Evolutionary conservation across 768 basidiomycete species (phyloP).

Genomic region (Boletellus ananas): DNA sequence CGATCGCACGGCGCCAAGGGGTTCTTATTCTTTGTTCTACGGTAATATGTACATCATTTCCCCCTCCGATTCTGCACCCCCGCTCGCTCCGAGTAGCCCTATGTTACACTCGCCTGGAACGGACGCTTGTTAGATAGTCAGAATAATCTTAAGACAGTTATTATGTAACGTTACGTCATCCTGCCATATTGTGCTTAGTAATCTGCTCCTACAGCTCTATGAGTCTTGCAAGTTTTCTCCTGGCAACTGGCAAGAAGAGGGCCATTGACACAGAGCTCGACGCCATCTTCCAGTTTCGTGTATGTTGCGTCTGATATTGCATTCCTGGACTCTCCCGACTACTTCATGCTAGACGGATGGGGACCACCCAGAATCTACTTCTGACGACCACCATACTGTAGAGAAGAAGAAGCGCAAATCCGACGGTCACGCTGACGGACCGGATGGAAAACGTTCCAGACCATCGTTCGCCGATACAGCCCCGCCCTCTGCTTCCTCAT

Average conservation of each 20-base stretch:
- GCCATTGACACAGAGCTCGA: conserved; percentile 60
- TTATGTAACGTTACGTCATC: no score
- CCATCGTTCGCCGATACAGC: conserved; percentile 2
- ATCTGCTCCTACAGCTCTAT: conserved; percentile 27
- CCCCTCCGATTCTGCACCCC: no score
- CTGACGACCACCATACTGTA: conserved; percentile 1
- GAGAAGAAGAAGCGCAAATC: conserved; percentile 15
- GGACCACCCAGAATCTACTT: conserved; percentile 1
- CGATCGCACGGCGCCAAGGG: no score
- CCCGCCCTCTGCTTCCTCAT: conserved; percentile 20
- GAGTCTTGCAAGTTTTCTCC: conserved; percentile 55
- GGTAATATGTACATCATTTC: no score
- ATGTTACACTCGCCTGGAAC: no score
- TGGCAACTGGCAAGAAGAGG: conserved; percentile 36
- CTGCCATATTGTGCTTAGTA: conserved; percentile 7
- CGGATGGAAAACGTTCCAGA: conserved; percentile 18
- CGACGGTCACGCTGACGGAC: conserved; percentile 12
- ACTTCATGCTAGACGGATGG: conserved; percentile 5
- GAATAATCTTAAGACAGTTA: no score
- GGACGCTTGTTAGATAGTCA: no score
- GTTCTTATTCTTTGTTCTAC: no score
- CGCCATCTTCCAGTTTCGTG: conserved; percentile 54
- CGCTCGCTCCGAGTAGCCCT: no score
- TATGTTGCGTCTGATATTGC: conserved; percentile 26
- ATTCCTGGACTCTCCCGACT: conserved; percentile 8